Conservation (phyloP, 2,329 filamentous ascomycete genomes). For the Volutella citrinella region DNA sequence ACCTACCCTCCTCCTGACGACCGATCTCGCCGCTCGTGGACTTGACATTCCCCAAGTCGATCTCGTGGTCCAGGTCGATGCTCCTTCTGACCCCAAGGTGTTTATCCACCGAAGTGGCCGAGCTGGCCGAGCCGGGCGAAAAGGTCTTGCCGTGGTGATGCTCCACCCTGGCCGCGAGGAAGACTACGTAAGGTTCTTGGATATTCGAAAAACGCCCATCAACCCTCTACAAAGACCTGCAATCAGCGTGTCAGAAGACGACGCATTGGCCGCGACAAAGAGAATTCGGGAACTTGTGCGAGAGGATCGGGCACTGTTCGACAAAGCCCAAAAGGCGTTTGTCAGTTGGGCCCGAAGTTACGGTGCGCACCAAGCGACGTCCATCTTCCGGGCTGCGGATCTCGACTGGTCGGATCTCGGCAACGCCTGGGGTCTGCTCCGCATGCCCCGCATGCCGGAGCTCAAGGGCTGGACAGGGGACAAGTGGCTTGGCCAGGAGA, state of each 20-base stretch:
- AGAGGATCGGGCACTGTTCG: constrained; percentile 61
- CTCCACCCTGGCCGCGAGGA: constrained; percentile 83
- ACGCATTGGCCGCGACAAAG: constrained; percentile 56
- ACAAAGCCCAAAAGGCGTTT: constrained; percentile 88
- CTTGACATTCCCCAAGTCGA: constrained; percentile 92
- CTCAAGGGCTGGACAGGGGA: constrained; percentile 70
- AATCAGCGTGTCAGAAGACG: constrained; percentile 55
- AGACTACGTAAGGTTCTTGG: constrained; percentile 84
- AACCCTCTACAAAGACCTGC: constrained; percentile 55
- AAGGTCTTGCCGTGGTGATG: constrained; percentile 81
- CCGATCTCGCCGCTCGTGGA: constrained; percentile 85
- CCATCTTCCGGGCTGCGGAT: constrained; percentile 81
- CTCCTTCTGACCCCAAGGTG: constrained; percentile 80
- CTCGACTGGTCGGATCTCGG: constrained; percentile 83
- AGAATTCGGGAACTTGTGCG: constrained; percentile 59
- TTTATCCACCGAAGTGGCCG: constrained; percentile 93
- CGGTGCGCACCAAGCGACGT: constrained; percentile 83
- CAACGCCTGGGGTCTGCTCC: constrained; percentile 79
- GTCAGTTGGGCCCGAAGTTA: constrained; percentile 93
- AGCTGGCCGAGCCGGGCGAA: constrained; percentile 83
- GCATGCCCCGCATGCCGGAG: constrained; percentile 92
- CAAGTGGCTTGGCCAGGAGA: constrained; percentile 55
- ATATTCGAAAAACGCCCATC: constrained; percentile 84
- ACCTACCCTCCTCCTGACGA: constrained; percentile 82
- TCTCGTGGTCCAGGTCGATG: constrained; percentile 85